Evolutionary conservation across 345 rosid genomes (phyloP).

Genomic region (Ceriops tagal): DNA sequence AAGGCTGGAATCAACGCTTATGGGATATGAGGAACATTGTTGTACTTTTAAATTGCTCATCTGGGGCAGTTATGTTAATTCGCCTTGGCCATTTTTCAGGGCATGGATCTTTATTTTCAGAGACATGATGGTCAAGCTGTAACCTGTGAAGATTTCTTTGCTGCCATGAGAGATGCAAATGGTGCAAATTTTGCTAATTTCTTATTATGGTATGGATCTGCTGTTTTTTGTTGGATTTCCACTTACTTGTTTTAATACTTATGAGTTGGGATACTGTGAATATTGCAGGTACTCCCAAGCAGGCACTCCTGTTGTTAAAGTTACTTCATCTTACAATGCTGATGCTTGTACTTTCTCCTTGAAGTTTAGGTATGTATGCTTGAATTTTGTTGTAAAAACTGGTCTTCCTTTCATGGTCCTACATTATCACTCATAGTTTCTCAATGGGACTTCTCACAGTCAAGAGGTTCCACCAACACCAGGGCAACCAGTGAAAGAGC

Average conservation of each 20-base stretch:
- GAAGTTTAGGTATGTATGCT: slow-evolving; percentile 65
- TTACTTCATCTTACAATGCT: slow-evolving; percentile 64
- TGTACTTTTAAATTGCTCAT: slow-evolving; percentile 6
- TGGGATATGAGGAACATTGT: not conserved
- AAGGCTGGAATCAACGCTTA: not conserved
- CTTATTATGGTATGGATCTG: slow-evolving; percentile 62
- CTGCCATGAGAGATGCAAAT: slow-evolving; percentile 98
- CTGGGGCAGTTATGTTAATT: not conserved
- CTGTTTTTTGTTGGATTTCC: not conserved
- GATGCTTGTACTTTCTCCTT: slow-evolving; percentile 72
- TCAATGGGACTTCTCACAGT: slow-evolving; percentile 36
- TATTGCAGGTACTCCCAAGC: slow-evolving; percentile 94
- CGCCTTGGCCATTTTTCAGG: slow-evolving; percentile 38
- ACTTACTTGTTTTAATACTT: slow-evolving; percentile 4
- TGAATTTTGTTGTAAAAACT: slow-evolving; percentile 1
- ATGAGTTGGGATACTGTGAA: slow-evolving; percentile 7
- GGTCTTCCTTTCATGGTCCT: slow-evolving; percentile 1
- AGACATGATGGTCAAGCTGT: slow-evolving; percentile 98
- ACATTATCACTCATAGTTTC: slow-evolving; percentile 5
- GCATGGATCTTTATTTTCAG: slow-evolving; percentile 92
- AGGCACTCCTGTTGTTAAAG: slow-evolving; percentile 91
- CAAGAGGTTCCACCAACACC: slow-evolving; percentile 89
- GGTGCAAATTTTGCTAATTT: slow-evolving; percentile 90
- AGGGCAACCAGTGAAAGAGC: slow-evolving; percentile 84
- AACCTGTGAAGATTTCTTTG: slow-evolving; percentile 94